Evolutionary conservation across 176 grass and related monocot species (phyloP).

Genomic region (Carex kokanica): DNA sequence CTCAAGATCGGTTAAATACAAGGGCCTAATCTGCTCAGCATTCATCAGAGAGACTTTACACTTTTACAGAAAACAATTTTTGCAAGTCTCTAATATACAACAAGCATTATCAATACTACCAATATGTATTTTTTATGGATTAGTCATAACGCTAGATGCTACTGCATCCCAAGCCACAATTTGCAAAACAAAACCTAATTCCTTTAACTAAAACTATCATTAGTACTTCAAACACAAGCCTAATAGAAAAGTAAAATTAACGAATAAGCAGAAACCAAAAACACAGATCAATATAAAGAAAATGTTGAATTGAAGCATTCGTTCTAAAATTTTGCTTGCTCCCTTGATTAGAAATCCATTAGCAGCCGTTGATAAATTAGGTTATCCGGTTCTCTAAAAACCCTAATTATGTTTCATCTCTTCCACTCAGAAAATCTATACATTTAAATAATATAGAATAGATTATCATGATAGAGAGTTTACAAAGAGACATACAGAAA

Average conservation of each 20-base stretch:
- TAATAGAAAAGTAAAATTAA: constrained; percentile 15
- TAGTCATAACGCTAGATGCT: neutral
- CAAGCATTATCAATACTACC: neutral
- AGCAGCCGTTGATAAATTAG: constrained; percentile 13
- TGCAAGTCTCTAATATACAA: constrained; percentile 5
- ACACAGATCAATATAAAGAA: constrained; percentile 4
- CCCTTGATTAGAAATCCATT: constrained; percentile 35
- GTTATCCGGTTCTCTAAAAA: constrained; percentile 25
- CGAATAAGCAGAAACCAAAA: neutral
- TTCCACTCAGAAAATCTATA: constrained; percentile 15
- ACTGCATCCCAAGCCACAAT: neutral
- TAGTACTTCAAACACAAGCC: constrained; percentile 13
- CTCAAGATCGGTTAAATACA: too few relatives aligned
- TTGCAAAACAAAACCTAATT: constrained; percentile 20
- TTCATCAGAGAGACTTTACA: neutral
- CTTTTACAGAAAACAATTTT: neutral
- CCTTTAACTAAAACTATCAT: constrained; percentile 30
- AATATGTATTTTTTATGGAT: neutral
- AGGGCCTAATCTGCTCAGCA: neutral
- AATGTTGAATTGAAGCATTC: constrained; percentile 33
- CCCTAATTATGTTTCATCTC: constrained; percentile 16
- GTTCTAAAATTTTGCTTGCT: constrained; percentile 32
- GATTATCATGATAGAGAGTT: neutral
- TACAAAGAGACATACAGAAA: neutral
- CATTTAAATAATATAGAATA: neutral